These are phyloP conservation scores for Colletotrichum tabaci DNA, from an alignment of 2,329 filamentous ascomycete species.

Conservation along the genomic window DNA sequence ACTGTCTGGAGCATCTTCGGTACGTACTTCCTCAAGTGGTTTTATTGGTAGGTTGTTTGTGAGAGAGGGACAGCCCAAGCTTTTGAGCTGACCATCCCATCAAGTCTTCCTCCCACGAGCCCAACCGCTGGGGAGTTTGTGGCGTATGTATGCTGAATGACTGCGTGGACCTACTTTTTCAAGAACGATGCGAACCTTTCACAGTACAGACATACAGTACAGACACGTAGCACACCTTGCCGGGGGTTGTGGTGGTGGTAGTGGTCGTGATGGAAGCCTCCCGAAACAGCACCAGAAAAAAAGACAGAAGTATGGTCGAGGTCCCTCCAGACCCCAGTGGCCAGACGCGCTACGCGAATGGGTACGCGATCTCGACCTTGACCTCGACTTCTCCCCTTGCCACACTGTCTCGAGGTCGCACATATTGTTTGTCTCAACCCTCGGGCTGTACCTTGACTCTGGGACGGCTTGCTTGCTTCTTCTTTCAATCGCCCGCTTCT, in stretches of 20 bases:
- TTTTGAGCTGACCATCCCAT: conserved; percentile 37
- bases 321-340: conserved; percentile 1
- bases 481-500: conserved; percentile 14
- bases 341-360: conserved; percentile 3
- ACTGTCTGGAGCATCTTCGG: conserved; percentile 23
- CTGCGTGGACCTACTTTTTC: neutral
- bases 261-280: conserved; percentile 59
- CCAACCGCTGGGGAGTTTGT: neutral
- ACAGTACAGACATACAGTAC: neutral
- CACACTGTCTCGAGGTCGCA: conserved; percentile 21
- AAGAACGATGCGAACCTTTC: neutral
- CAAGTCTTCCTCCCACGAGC: neutral
- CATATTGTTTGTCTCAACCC: conserved; percentile 18
- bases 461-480: conserved; percentile 34
- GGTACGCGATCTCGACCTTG: conserved; percentile 15
- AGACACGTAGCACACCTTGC: conserved; percentile 48
- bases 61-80: conserved; percentile 24
- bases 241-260: conserved; percentile 62
- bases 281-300: conserved; percentile 16
- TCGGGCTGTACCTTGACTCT: conserved; percentile 21
- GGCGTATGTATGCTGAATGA: neutral
- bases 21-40: conserved; percentile 38
- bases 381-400: neutral
- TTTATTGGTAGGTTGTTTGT: conserved; percentile 24
- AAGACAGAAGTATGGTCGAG: conserved; percentile 7